Conservation (phyloP, 139 green algal genomes). For the Trebouxia sp. region DNA sequence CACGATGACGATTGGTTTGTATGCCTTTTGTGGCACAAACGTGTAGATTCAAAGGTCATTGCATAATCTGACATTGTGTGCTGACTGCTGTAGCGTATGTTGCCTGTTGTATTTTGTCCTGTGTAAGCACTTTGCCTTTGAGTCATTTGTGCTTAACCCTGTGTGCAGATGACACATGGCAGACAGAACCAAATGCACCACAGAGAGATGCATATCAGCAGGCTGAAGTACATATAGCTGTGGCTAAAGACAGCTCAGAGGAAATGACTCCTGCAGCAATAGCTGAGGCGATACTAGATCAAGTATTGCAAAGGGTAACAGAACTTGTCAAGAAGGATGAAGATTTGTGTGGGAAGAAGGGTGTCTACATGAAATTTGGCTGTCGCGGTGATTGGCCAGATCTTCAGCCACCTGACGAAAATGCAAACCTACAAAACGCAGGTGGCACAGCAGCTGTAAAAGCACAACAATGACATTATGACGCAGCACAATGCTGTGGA, state of each 20-base stretch:
- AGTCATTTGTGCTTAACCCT: no score
- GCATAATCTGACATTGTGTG: no score
- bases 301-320: not conserved
- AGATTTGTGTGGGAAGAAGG: slow-evolving; percentile 23
- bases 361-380: slow-evolving; percentile 28
- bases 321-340: slow-evolving; percentile 14
- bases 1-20: no score
- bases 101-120: no score
- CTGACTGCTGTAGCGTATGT: no score
- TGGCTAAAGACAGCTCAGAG: slow-evolving; percentile 8
- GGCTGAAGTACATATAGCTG: slow-evolving; percentile 2
- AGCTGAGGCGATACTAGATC: not conserved
- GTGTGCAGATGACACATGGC: slow-evolving; percentile 18
- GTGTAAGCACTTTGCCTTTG: no score
- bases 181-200: not conserved
- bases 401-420: slow-evolving; percentile 5
- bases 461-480: not conserved
- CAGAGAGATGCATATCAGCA: slow-evolving; percentile 25
- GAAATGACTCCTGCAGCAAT: not conserved
- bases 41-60: no score
- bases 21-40: no score
- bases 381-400: slow-evolving; percentile 24
- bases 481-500: no score
- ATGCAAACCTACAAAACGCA: slow-evolving; percentile 11
- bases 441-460: not conserved